Percentiles rank a stretch among this genome's conserved stretches.
phyloP scores from a whole-genome alignment of 495 filamentous ascomycete genomes.

The Penicillium chermesinum region DNA sequence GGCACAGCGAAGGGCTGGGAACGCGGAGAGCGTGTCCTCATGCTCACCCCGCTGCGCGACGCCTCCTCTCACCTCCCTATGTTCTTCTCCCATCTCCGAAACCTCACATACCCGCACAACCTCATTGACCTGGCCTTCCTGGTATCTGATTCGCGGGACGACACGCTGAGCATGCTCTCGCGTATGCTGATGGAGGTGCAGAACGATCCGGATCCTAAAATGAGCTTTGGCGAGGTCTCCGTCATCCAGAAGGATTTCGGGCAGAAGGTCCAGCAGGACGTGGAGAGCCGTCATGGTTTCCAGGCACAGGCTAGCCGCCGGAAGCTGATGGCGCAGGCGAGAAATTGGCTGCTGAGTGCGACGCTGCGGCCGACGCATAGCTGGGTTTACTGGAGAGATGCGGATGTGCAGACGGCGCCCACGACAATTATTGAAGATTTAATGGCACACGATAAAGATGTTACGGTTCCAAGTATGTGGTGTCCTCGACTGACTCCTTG shows the following conservation, averaged over 20 bases:
- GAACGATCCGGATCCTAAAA: constrained; percentile 64
- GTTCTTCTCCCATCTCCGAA: constrained; percentile 95
- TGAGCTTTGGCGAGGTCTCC: constrained; percentile 92
- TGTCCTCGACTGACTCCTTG: too few species aligned
- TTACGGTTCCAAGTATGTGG: constrained; percentile 96
- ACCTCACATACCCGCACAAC: constrained; percentile 96
- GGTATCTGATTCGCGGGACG: constrained; percentile 95
- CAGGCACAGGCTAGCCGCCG: constrained; percentile 89
- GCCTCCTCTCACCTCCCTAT: constrained; percentile 90
- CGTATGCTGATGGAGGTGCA: constrained; percentile 76
- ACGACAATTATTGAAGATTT: constrained; percentile 95
- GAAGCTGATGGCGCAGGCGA: constrained; percentile 96
- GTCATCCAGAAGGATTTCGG: constrained; percentile 99
- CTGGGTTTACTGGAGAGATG: constrained; percentile 99
- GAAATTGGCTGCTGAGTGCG: constrained; percentile 95
- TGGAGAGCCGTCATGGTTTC: constrained; percentile 96
- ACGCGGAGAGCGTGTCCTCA: constrained; percentile 85
- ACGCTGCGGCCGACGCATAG: constrained; percentile 91
- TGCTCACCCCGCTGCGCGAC: constrained; percentile 93
- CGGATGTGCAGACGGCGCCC: constrained; percentile 95
- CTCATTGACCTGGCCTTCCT: constrained; percentile 95
- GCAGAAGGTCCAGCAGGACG: constrained; percentile 95
- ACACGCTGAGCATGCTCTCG: constrained; percentile 71
- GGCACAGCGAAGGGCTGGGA: constrained; percentile 92
- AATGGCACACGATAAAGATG: constrained; percentile 98